Evolutionary conservation across 73 alveolate species (phyloP).

Genomic region (Blepharisma japonicum): DNA sequence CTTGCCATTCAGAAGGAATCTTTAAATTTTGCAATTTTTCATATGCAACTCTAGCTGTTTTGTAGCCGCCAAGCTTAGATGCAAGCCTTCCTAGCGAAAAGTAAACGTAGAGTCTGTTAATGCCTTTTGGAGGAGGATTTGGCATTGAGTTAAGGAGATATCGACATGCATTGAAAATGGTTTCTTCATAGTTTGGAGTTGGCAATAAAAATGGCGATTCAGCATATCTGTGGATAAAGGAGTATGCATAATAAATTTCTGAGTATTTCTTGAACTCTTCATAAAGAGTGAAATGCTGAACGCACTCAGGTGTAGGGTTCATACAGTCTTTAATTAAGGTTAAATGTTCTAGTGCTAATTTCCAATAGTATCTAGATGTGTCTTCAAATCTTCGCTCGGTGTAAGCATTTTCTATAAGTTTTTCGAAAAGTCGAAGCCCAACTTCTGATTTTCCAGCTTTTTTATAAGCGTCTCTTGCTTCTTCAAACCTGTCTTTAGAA

Average conservation of each 20-base stretch:
- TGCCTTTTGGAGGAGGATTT: conserved; percentile 50
- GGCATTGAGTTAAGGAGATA: conserved; percentile 73
- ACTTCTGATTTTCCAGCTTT: conserved; percentile 89
- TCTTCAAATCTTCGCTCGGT: conserved; percentile 89
- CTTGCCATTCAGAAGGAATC: conserved; percentile 91
- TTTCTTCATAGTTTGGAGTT: conserved; percentile 66
- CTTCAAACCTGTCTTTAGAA: conserved; percentile 85
- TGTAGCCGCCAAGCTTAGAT: conserved; percentile 80
- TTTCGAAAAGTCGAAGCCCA: conserved; percentile 74
- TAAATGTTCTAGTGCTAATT: conserved; percentile 79
- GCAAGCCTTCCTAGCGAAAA: conserved; percentile 78
- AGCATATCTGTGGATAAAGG: conserved; percentile 72
- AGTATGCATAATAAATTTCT: conserved; percentile 84
- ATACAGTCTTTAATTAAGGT: conserved; percentile 69
- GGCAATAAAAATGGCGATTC: conserved; percentile 84
- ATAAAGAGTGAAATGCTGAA: conserved; percentile 57
- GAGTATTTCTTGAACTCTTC: conserved; percentile 74
- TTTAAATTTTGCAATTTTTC: conserved; percentile 86
- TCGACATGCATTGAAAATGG: conserved; percentile 78
- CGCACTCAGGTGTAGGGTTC: conserved; percentile 62
- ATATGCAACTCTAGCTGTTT: conserved; percentile 92
- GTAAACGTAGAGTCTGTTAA: conserved; percentile 69
- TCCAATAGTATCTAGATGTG: conserved; percentile 87
- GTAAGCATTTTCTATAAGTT: conserved; percentile 84
- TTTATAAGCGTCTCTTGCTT: conserved; percentile 92